These are phyloP conservation scores for Neoscytalidium dimidiatum DNA, from an alignment of 2,329 filamentous ascomycete species.

Conservation along the genomic window DNA sequence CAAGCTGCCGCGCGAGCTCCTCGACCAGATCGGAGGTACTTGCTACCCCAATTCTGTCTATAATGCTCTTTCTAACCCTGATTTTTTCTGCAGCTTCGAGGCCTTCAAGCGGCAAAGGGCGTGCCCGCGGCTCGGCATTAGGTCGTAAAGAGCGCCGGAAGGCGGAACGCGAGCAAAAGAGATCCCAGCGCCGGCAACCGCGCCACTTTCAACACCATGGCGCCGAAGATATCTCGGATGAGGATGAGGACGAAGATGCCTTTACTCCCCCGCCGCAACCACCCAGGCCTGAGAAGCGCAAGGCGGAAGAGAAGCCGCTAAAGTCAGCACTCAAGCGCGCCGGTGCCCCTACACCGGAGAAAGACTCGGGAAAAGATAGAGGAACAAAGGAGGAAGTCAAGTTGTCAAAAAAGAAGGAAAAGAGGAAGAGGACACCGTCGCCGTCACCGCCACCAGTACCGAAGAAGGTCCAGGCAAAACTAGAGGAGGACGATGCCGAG, in stretches of 20 bases:
- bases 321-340: conserved; percentile 40
- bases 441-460: conserved; percentile 29
- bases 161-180: conserved; percentile 64
- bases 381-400: conserved; percentile 24
- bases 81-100: conserved; percentile 21
- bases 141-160: conserved; percentile 68
- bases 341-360: conserved; percentile 20
- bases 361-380: not conserved
- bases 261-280: conserved; percentile 22
- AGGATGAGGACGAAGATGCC: conserved; percentile 25
- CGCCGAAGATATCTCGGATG: conserved; percentile 21
- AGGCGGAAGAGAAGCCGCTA: conserved; percentile 29
- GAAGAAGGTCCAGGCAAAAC: conserved; percentile 53
- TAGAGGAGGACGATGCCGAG: conserved; percentile 82
- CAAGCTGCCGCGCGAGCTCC: conserved; percentile 48
- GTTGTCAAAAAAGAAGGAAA: conserved; percentile 25
- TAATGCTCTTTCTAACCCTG: not conserved
- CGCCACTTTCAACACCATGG: not conserved
- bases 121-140: conserved; percentile 30
- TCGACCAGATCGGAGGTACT: conserved; percentile 45
- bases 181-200: conserved; percentile 41
- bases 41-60: conserved; percentile 3
- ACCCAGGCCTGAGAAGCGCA: conserved; percentile 25
- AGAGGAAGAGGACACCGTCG: conserved; percentile 6
- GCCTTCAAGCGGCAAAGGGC: conserved; percentile 25